Percentiles rank a stretch among this genome's conserved stretches.
Evolutionary conservation across 352 stramenopile genomes (phyloP).

Genomic region (Elongisporangium senticosum): DNA sequence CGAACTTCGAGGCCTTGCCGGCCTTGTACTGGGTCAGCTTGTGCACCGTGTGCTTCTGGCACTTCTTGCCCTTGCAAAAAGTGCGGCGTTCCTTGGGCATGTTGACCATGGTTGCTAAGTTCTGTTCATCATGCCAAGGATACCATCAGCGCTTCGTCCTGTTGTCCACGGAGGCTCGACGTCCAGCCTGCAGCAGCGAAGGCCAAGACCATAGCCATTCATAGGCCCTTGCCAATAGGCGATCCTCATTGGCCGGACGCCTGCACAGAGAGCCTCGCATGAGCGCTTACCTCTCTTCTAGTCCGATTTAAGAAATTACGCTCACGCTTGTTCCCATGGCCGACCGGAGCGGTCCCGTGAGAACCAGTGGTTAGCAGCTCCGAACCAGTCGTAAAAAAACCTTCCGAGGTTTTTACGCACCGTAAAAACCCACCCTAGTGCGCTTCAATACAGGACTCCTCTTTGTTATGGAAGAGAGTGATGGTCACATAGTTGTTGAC

Average conservation of each 20-base stretch:
- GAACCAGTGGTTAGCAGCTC: conserved; percentile 26
- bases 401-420: background rate
- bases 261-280: conserved; percentile 3
- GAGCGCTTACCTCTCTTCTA: conserved; percentile 73
- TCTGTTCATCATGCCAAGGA: conserved; percentile 17
- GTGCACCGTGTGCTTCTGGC: conserved; percentile 98
- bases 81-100: conserved; percentile 99
- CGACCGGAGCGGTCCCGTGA: conserved; percentile 1
- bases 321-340: background rate
- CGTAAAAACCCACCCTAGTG: conserved; percentile 7
- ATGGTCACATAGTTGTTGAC: background rate
- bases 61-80: conserved; percentile 99
- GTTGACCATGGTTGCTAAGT: conserved; percentile 97
- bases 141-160: background rate
- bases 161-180: background rate
- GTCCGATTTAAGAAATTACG: conserved; percentile 85
- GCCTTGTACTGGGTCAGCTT: conserved; percentile 99
- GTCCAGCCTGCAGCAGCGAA: background rate
- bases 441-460: background rate
- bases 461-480: background rate
- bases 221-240: background rate
- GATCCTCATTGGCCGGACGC: background rate
- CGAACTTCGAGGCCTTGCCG: conserved; percentile 99
- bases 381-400: conserved; percentile 6
- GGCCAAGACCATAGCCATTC: too few relatives aligned